Base-by-base conservation (phyloP, 129 eudicot species). In the Smallanthus sonchifolius region DNA sequence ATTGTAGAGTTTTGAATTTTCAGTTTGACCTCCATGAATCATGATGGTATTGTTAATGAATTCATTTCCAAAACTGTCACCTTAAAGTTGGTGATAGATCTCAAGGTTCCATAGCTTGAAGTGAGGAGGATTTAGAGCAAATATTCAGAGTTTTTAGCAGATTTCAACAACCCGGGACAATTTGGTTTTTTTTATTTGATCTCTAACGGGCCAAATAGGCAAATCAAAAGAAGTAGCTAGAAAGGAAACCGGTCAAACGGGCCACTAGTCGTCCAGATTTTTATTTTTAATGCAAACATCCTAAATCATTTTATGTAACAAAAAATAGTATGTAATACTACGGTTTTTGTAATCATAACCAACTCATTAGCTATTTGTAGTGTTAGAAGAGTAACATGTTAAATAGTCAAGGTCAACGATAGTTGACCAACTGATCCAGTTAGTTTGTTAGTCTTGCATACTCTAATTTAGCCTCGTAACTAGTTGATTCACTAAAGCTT, bases 1-100 rank as follows among this genome's bases (percentile, higher is more conserved):
- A 63, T 7, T 40, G 57, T 67, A 40, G 74, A 67, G 73, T 43
- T 76, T 67, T 7, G 14, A 17, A 28, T 65, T 52, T 64, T 14
- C 10, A 13, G 51, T 65, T 75, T 20, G 61, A 65, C 28, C 80
- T 51, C 64, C 35, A 56, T 56, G 36, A 52, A 8, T 56, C 65
- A 24, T 75, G 42, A n/a, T 54, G 48, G 36, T 52, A n/a, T 73
- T n/a, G 60, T 56, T 52, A 34, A 17, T 65, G 54, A 17, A 64
- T 64, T 48, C 38, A 15, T 52, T 30, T 65, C 32, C 56, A 47
- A 4, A 16, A 49, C 54, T 56, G 62, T 71, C 24, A 38, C 36
- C 24, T 3, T 54, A 11, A 40, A 11, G 34, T 1, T 20, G 62
- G n/a, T 20, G 6, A 35, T 56, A 56, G 35, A 56, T 56, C 62